phyloP scores from a whole-genome alignment of 148 eudicot genomes.

The Rhododendron vialii region DNA sequence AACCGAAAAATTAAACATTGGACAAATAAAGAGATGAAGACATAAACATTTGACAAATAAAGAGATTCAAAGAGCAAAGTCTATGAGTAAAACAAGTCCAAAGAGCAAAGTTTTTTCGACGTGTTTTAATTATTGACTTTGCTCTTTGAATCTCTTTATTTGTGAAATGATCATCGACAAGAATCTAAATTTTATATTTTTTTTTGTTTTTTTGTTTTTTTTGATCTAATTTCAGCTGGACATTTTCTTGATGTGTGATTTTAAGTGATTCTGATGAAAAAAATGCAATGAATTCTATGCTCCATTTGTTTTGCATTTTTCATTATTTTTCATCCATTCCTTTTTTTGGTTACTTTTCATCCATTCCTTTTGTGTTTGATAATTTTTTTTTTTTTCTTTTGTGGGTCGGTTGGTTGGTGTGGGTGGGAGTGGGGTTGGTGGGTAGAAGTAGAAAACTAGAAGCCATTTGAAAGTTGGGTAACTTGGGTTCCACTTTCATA shows the following conservation, averaged over 20 bases:
- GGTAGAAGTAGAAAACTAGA: not conserved
- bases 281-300: not conserved
- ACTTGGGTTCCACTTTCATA: not conserved
- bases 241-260: not conserved
- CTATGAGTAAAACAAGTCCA: too few species aligned
- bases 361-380: not conserved
- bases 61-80: too few species aligned
- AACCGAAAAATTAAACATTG: too few species aligned
- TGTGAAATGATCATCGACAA: not conserved
- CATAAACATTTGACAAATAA: too few species aligned
- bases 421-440: not conserved
- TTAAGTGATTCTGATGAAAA: not conserved
- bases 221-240: not conserved
- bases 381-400: not conserved
- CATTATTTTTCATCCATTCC: not conserved
- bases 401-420: not conserved
- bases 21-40: too few species aligned
- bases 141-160: not conserved
- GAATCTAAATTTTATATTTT: not conserved
- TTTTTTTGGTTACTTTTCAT: not conserved
- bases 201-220: not conserved
- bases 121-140: not conserved
- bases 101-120: not conserved
- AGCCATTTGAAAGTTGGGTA: slow-evolving; percentile 4
- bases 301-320: not conserved